A percentile compares a stretch with the other conserved stretches of the same genome.
Conservation (phyloP, 495 filamentous ascomycete species). For the Opeltia flavorubescens region DNA sequence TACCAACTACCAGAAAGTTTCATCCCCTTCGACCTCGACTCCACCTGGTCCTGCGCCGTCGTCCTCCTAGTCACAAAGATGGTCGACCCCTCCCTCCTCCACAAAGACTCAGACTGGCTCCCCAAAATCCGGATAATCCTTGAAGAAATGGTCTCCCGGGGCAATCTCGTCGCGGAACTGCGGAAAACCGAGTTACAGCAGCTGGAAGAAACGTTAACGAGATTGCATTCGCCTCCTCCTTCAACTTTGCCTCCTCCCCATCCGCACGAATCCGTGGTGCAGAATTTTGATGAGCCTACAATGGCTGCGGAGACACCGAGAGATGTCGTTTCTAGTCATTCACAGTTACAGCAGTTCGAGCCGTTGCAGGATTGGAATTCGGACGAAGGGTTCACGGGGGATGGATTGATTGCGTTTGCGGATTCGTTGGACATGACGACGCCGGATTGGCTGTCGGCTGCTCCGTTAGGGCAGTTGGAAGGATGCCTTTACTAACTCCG, state of each 20-base stretch:
- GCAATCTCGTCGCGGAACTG: constrained; percentile 26
- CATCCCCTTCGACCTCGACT: constrained; percentile 31
- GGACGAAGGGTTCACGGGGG: constrained; percentile 7
- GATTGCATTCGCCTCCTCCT: not conserved
- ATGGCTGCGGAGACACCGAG: not conserved
- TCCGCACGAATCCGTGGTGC: too few relatives aligned
- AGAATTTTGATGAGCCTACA: not conserved
- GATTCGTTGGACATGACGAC: constrained; percentile 1
- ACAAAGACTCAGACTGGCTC: constrained; percentile 21
- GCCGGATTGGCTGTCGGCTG: constrained; percentile 4
- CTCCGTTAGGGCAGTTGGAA: constrained; percentile 2
- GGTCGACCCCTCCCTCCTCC: constrained; percentile 20
- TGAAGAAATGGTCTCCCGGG: constrained; percentile 28
- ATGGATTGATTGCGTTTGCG: constrained; percentile 4
- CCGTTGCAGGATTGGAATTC: constrained; percentile 10
- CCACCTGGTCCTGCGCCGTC: constrained; percentile 25
- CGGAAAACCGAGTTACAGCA: constrained; percentile 26
- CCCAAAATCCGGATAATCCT: constrained; percentile 24
- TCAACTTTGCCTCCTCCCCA: not conserved
- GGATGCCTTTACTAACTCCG: not conserved
- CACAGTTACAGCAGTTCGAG: constrained; percentile 1
- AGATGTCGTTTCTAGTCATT: not conserved
- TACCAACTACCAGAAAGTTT: constrained; percentile 24
- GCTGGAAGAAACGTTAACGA: constrained; percentile 19
- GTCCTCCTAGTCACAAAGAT: constrained; percentile 24